These are phyloP conservation scores for Volvox africanus DNA, from an alignment of 139 green algal species.

Conservation along the genomic window DNA sequence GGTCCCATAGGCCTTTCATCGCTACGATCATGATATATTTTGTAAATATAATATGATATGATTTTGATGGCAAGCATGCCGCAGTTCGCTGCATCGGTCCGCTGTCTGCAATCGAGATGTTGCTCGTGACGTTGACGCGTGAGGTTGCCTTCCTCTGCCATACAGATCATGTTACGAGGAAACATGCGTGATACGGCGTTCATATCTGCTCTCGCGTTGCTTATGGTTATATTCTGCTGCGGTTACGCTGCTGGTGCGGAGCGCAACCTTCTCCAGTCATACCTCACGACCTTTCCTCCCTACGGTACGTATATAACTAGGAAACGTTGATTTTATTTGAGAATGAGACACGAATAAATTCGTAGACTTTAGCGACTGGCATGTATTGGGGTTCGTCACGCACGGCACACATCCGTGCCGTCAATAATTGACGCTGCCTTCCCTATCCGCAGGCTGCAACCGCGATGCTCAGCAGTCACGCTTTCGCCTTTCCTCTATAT, in stretches of 20 bases:
- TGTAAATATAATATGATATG: too few species aligned
- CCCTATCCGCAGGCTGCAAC: conserved; percentile 20
- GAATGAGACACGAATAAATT: not conserved
- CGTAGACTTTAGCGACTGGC: not conserved
- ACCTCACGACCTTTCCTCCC: conserved; percentile 9
- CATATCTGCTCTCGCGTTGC: not conserved
- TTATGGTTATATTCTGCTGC: not conserved
- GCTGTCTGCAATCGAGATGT: too few species aligned
- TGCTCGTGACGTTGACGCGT: too few species aligned
- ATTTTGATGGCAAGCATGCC: too few species aligned
- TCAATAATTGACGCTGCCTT: too few species aligned
- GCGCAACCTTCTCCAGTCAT: not conserved
- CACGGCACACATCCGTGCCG: too few species aligned
- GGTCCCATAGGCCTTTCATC: too few species aligned
- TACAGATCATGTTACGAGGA: too few species aligned
- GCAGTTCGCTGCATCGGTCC: too few species aligned
- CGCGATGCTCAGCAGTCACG: conserved; percentile 40
- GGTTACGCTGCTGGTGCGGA: not conserved
- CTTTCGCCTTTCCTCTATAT: conserved; percentile 17
- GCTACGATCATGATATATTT: too few species aligned
- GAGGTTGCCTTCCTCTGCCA: too few species aligned
- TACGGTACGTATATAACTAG: conserved; percentile 1
- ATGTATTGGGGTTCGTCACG: not conserved
- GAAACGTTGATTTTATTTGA: not conserved
- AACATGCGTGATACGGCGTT: too few species aligned